Conservation (phyloP, 139 green algal genomes). For the Chlorella ohadii region DNA sequence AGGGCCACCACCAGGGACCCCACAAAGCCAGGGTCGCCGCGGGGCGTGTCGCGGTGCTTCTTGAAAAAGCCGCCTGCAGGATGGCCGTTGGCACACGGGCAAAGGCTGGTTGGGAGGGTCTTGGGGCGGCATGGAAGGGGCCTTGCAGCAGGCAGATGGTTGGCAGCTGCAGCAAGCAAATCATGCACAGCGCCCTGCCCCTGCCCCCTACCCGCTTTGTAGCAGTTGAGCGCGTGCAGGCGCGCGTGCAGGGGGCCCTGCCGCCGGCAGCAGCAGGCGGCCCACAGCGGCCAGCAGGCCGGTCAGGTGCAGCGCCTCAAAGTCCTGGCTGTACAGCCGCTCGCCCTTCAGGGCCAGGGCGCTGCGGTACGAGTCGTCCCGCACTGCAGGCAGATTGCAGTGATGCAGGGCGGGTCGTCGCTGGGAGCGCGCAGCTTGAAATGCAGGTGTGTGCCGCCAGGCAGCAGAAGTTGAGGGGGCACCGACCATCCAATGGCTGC, state of each 20-base stretch:
- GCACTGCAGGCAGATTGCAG: neutral
- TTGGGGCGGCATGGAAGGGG: too few species aligned
- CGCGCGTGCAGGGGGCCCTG: neutral
- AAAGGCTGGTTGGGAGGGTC: too few species aligned
- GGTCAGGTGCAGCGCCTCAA: neutral
- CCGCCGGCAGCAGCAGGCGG: neutral
- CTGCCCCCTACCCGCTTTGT: neutral
- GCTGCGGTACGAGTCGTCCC: neutral
- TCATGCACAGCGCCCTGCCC: too few species aligned
- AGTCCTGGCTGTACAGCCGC: neutral
- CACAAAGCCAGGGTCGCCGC: neutral
- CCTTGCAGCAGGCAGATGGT: too few species aligned
- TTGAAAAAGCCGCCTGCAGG: neutral
- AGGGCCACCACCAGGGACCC: slow-evolving; percentile 1
- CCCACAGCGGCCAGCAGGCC: neutral
- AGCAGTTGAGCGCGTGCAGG: neutral
- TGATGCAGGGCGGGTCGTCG: too few species aligned
- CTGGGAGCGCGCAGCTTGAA: too few species aligned
- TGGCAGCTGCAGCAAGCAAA: too few species aligned
- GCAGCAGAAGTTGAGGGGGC: neutral
- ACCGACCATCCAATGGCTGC: neutral
- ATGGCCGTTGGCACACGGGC: too few species aligned
- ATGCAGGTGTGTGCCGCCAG: too few species aligned
- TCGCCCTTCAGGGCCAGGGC: neutral
- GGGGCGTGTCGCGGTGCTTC: neutral